A percentile compares a stretch with the other conserved stretches of the same genome.
These are phyloP conservation scores for Patellifolia procumbens DNA, from an alignment of 179 eudicot species.

Conservation along the genomic window DNA sequence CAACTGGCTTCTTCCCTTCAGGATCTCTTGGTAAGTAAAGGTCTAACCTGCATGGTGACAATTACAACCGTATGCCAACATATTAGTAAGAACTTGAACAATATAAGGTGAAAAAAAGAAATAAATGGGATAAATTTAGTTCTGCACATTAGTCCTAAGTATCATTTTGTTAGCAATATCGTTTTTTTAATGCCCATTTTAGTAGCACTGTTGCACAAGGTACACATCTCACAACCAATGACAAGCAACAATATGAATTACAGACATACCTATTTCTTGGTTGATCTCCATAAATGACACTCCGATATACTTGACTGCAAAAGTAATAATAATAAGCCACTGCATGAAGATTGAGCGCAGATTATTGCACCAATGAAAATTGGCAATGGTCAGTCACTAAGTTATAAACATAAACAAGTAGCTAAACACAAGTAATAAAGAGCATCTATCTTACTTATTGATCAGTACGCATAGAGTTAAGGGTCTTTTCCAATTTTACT, in stretches of 20 bases:
- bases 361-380: constrained; percentile 7
- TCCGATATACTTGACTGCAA: constrained; percentile 74
- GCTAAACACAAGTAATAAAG: constrained; percentile 1
- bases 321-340: constrained; percentile 84
- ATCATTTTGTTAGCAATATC: too few species aligned
- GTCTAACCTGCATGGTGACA: constrained; percentile 68
- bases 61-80: constrained; percentile 15
- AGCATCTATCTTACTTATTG: neutral
- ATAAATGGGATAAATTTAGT: neutral
- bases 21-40: constrained; percentile 67
- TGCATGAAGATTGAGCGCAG: constrained; percentile 39
- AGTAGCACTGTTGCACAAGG: neutral
- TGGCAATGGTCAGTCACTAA: neutral
- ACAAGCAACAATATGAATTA: neutral
- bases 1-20: constrained; percentile 80
- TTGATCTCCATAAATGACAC: constrained; percentile 80
- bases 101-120: neutral
- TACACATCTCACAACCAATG: neutral
- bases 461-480: neutral
- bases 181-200: too few species aligned
- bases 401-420: neutral
- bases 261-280: constrained; percentile 79
- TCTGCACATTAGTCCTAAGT: neutral
- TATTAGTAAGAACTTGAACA: neutral
- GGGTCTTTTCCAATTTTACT: neutral